phyloP scores from a whole-genome alignment of 192 early-diverging fungal species.

The Kickxella alabastrina region DNA sequence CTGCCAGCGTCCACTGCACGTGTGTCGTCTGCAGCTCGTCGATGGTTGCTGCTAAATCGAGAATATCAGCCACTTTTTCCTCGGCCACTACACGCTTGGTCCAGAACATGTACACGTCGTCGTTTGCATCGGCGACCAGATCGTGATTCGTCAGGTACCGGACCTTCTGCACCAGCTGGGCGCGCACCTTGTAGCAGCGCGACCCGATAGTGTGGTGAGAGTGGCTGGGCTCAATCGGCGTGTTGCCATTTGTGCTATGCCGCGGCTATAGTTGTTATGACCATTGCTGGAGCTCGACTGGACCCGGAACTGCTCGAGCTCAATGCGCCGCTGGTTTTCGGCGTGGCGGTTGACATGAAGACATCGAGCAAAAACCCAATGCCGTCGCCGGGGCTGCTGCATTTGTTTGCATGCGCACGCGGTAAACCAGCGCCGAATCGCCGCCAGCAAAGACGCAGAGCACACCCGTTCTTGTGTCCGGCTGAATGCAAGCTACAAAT shows the following conservation, averaged over 20 bases:
- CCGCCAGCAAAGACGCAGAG: conserved; percentile 3
- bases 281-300: not conserved
- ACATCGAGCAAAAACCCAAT: conserved; percentile 7
- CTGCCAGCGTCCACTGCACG: conserved; percentile 4
- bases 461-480: conserved; percentile 7
- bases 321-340: not conserved
- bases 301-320: not conserved
- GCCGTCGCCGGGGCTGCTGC: conserved; percentile 7
- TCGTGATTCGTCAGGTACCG: conserved; percentile 16
- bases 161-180: conserved; percentile 23
- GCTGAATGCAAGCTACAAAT: not conserved
- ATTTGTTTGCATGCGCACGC: conserved; percentile 8
- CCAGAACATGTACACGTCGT: conserved; percentile 24
- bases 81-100: conserved; percentile 14
- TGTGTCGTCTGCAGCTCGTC: not conserved
- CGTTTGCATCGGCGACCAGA: conserved; percentile 9
- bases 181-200: conserved; percentile 13
- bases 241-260: not conserved
- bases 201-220: not conserved
- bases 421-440: conserved; percentile 1
- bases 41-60: not conserved
- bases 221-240: not conserved
- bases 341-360: not conserved
- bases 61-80: not conserved
- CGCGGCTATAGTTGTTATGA: not conserved